Evolutionary conservation across 306 rosid species (phyloP).

Genomic region (Prunus fruticosa): DNA sequence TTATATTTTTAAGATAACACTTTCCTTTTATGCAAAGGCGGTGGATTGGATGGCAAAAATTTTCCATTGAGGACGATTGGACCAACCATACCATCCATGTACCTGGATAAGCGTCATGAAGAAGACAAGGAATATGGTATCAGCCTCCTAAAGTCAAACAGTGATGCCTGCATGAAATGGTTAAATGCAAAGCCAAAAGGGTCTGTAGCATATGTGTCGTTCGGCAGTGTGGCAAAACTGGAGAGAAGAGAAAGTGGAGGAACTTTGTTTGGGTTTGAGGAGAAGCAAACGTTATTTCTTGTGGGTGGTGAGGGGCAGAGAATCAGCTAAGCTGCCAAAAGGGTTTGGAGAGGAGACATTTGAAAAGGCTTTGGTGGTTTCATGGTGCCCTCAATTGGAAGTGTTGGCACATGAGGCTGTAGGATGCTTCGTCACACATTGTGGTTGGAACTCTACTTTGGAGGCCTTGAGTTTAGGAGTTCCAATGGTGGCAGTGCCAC

Average conservation of each 20-base stretch:
- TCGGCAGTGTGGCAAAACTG: conserved; percentile 16
- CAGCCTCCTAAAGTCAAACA: conserved; percentile 15
- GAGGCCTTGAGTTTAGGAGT: no score
- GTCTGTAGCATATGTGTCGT: conserved; percentile 28
- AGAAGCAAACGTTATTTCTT: conserved; percentile 4
- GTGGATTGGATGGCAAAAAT: conserved; percentile 27
- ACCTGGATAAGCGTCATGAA: conserved; percentile 32
- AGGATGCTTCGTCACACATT: not conserved
- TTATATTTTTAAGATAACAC: no score
- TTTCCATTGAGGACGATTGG: conserved; percentile 43
- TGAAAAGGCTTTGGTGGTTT: conserved; percentile 3
- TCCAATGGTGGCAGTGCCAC: conserved; percentile 16
- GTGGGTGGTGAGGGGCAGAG: conserved; percentile 32
- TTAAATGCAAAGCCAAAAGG: conserved; percentile 23
- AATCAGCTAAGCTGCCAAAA: conserved; percentile 21
- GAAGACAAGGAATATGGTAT: conserved; percentile 30
- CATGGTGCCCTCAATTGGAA: conserved; percentile 4
- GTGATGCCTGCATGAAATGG: conserved; percentile 35
- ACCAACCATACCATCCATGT: conserved; percentile 40
- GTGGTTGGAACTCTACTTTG: not conserved
- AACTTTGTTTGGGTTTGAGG: conserved; percentile 20
- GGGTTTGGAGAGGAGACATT: conserved; percentile 6
- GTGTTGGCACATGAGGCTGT: conserved; percentile 1
- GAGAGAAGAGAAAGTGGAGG: conserved; percentile 21
- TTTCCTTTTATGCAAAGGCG: not conserved